Evolutionary conservation across 306 rosid species (phyloP), one percentile per base, ranked within the genome.

Genomic region (Arachis hypogaea): DNA sequence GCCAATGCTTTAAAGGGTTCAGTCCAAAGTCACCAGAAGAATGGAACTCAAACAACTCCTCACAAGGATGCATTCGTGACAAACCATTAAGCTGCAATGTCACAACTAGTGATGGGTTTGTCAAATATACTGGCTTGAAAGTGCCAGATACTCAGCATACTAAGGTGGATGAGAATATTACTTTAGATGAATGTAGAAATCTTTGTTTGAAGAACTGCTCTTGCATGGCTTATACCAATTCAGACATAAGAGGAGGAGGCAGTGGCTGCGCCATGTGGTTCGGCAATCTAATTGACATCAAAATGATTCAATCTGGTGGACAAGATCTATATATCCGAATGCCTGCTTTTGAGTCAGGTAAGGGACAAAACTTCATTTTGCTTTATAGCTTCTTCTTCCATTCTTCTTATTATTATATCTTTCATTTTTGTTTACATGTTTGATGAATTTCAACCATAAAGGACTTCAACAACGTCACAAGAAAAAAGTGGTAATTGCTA

Each of bases 181-280:
- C 56, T 59, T 52, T 88, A 7, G 72, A 70, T 5, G 86, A 84
- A 52, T 90, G 93, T 84, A 79, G 47, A 80, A 40, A 2, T 3
- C 79, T 59, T 59, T 90, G 96, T 82, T 79, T 77, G 72, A 36
- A 68, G 14, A 68, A 87, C 10, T 87, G 90, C 63, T 82, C 88
- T 6, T 89, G 92, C 56, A 73, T 77, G 70, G 77, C 77, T 6
- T 73, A 62, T 63, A 9, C 70, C 14, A 73, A 62, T 62, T 36
- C 77, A 33, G 70, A 73, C 5, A 65, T 74, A 42, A 64, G 64
- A 7, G 78, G 72, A 3, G 1, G 4, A 28, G 78, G 78, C 0
- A 52, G 56, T 42, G 78, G 78, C 36, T 74, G 64, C 28, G 64
- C 42, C 64, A 6, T 40, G 12, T 74, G 66, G 78, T 65, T 64